Evolutionary conservation across 192 early-diverging fungal genomes (phyloP).

Genomic region (Backusella tuberculispora): DNA sequence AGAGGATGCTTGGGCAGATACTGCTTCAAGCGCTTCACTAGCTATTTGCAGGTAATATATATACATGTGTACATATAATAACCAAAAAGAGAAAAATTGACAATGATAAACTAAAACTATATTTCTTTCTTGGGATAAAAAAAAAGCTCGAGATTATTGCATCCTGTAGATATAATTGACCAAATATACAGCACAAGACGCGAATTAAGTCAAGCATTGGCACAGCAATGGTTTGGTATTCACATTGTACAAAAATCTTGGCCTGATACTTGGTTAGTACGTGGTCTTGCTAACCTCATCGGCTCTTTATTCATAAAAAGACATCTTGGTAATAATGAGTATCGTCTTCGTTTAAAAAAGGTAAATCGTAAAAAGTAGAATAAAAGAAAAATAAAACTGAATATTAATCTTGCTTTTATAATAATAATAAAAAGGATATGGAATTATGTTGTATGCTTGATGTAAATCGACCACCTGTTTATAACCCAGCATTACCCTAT

Average conservation of each 20-base stretch:
- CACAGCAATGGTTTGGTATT: slow-evolving; percentile 95
- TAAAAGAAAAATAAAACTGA: background rate
- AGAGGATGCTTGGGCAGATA: slow-evolving; percentile 70
- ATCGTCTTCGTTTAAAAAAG: slow-evolving; percentile 78
- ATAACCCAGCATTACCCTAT: slow-evolving; percentile 61
- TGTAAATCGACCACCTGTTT: slow-evolving; percentile 86
- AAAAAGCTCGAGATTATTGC: slow-evolving; percentile 56
- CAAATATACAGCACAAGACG: slow-evolving; percentile 84
- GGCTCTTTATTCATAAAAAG: slow-evolving; percentile 75
- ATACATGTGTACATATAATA: no score
- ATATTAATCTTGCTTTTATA: no score
- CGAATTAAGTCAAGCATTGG: slow-evolving; percentile 68
- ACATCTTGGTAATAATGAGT: slow-evolving; percentile 89
- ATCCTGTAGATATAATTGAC: slow-evolving; percentile 80
- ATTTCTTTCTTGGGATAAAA: background rate
- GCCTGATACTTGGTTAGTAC: slow-evolving; percentile 89
- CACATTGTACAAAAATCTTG: slow-evolving; percentile 72
- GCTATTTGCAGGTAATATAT: slow-evolving; percentile 63
- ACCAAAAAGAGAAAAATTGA: no score
- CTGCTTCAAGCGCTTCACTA: slow-evolving; percentile 79
- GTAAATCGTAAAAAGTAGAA: no score
- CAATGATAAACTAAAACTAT: background rate
- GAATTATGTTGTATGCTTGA: slow-evolving; percentile 80
- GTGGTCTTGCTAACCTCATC: slow-evolving; percentile 80
- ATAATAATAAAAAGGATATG: slow-evolving; percentile 71